Evolutionary conservation across 2,329 filamentous ascomycete genomes (phyloP), one percentile per base, ranked within the genome.

Genomic region (Colletotrichum paranaense): DNA sequence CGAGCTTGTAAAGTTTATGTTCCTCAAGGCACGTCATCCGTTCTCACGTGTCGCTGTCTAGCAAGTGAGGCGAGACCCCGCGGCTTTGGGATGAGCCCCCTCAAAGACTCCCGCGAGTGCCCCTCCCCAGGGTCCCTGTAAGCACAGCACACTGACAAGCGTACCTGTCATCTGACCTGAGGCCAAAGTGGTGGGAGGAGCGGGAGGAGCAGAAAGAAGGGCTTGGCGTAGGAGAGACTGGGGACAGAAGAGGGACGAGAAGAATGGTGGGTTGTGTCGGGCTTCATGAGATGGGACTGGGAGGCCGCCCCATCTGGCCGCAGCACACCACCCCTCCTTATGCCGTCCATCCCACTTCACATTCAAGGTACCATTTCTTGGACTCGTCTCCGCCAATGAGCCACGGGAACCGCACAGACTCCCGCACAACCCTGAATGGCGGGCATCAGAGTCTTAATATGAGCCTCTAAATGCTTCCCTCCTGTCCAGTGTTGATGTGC

Each of bases 351-450:
- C 67, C 66, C 70, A 72, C 68, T 67, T 67, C 56, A 58, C 58
- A 52, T 67, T 49, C 52, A 72, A 74, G 68, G 38, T 55, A 67
- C 68, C 72, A 64, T 67, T 63, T 67, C 63, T 59, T 68, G 60
- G 74, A 56, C 59, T 35, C 55, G 55, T 62, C 68, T 73, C 74
- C 74, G 72, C 74, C 74, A 76, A 68, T 75, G 73, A 75, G 62
- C 59, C 64, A 62, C 69, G 67, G 72, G 57, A 75, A 67, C 60
- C 75, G 74, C 75, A 76, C 74, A 74, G 75, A 76, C 74, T 76
- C 68, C 74, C 75, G 75, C 72, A 67, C 72, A 76, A 75, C 74
- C 74, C 75, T 76, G 72, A 68, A 65, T 26, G 63, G 57, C 42
- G 62, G 67, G 56, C 35, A 52, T 67, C 62, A 59, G 59, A 63